A percentile compares a stretch with the other conserved stretches of the same genome.
phyloP scores from a whole-genome alignment of 2,329 filamentous ascomycete species.

The Clonostachys solani region DNA sequence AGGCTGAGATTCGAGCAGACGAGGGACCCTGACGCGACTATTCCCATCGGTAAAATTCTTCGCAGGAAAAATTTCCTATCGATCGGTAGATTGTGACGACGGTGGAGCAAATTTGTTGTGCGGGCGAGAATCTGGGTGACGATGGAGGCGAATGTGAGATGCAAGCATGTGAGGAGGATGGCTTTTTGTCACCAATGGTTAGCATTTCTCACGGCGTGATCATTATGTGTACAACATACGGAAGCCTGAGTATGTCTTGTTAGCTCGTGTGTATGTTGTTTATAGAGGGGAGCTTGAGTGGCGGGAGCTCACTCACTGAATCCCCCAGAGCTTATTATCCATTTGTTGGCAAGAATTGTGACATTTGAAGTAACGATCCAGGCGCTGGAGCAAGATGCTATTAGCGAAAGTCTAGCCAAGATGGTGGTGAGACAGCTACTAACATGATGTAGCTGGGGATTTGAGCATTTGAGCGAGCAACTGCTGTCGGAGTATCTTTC shows the following conservation, averaged over 20 bases:
- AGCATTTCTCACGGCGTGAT: background rate
- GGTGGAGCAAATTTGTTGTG: constrained; percentile 59
- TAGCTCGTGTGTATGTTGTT: constrained; percentile 13
- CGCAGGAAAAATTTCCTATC: constrained; percentile 55
- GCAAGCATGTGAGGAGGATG: constrained; percentile 63
- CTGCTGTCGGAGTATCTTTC: too few species aligned
- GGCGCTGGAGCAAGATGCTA: constrained; percentile 29
- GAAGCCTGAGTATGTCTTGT: constrained; percentile 16
- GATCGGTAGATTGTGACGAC: constrained; percentile 57
- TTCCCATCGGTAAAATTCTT: constrained; percentile 61
- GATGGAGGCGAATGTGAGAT: constrained; percentile 60
- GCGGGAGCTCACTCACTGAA: constrained; percentile 56
- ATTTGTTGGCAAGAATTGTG: constrained; percentile 92
- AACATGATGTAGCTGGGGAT: too few species aligned
- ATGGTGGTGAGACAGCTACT: too few species aligned
- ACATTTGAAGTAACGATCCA: constrained; percentile 85
- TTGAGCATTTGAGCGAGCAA: too few species aligned
- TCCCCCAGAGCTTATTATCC: constrained; percentile 69
- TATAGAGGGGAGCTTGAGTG: background rate
- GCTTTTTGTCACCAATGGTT: constrained; percentile 19
- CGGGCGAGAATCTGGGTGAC: constrained; percentile 63
- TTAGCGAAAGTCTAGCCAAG: too few species aligned
- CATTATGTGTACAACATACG: constrained; percentile 15
- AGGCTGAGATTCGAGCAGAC: constrained; percentile 66
- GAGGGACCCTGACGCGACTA: constrained; percentile 62